These are phyloP conservation scores for Ophiognomonia clavigignenti-juglandacearum DNA, from an alignment of 2,329 filamentous ascomycete genomes.

Conservation along the genomic window DNA sequence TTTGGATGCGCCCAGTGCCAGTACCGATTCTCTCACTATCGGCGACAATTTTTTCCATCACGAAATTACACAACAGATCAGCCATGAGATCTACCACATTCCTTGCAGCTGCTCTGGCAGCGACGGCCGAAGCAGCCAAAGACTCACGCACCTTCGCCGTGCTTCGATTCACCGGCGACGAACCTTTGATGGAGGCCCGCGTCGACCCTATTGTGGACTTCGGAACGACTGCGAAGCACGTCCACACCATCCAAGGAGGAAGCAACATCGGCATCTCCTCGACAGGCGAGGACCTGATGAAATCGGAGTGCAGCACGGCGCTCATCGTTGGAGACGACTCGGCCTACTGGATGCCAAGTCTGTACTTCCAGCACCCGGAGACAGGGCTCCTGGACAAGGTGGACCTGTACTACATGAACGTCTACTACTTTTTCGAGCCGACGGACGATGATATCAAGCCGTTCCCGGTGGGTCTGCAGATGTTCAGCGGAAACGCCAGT, in stretches of 20 bases:
- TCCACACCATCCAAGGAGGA: conserved; percentile 68
- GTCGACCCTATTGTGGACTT: conserved; percentile 66
- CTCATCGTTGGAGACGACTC: conserved; percentile 63
- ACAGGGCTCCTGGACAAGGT: conserved; percentile 62
- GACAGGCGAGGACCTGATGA: conserved; percentile 52
- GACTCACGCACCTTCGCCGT: conserved; percentile 57
- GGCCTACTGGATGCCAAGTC: conserved; percentile 71
- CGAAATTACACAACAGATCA: background rate
- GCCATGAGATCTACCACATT: conserved; percentile 4
- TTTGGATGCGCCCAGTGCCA: too few species aligned
- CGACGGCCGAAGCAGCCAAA: conserved; percentile 36
- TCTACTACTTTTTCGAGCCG: conserved; percentile 70
- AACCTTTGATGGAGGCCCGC: conserved; percentile 55
- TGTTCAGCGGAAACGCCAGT: conserved; percentile 61
- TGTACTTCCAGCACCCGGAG: conserved; percentile 63
- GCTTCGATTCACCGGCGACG: conserved; percentile 64
- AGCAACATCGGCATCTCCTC: conserved; percentile 61
- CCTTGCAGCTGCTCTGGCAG: conserved; percentile 32
- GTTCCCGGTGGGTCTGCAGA: conserved; percentile 67
- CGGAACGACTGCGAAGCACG: conserved; percentile 53
- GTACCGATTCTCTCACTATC: background rate
- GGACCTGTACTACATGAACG: conserved; percentile 65
- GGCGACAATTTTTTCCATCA: background rate
- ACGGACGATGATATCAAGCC: conserved; percentile 62
- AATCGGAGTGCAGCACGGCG: conserved; percentile 65